Evolutionary conservation across 305 asterid species (phyloP), one percentile per base, ranked within the genome.

Genomic region (Monarda citriodora): DNA sequence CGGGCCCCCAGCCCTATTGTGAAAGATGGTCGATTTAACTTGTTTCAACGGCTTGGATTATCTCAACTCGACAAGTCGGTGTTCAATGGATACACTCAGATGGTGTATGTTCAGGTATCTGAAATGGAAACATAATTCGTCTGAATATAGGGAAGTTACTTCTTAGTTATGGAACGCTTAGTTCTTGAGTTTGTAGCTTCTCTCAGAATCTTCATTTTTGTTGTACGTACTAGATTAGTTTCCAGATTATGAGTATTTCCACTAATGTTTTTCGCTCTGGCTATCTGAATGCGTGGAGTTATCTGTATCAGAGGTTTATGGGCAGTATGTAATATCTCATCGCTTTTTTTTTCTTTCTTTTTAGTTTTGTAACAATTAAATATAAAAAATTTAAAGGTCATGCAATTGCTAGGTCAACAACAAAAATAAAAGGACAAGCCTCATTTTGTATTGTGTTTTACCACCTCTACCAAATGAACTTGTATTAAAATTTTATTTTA

Each of bases 61-160:
- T 70, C 97, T 4, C 62, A 64, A 42, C 79, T 92, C 5, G 97
- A 86, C 49, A n/a, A 75, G 41, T 78, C 85, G 34, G 95, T 89
- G 32, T 92, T 88, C 63, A 88, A 88, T 23, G 97, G 97, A 32
- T 92, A 88, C 72, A 92, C 98, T 29, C 98, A 92, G 60, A 86
- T 92, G 98, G 98, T 86, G 14, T 84, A 92, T 75, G 79, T 92
- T 61, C 89, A 84, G 79, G 90, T 92, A 61, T 88, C 96, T 56
- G 72, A 78, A 46, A 77, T 68, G 7, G 83, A 72, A 36, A 64
- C 74, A 14, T 77, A 68, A 64, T 63, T 40, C 52, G 42, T 34
- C 23, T 53, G 36, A 29, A 38, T 29, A 29, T 23, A 38, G 60
- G 47, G 37, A 56, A 40, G 41, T 37, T 8, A 37, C 17, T 16